These are phyloP conservation scores for Fusarium xyrophilum DNA, from an alignment of 2,329 filamentous ascomycete genomes.

Conservation along the genomic window DNA sequence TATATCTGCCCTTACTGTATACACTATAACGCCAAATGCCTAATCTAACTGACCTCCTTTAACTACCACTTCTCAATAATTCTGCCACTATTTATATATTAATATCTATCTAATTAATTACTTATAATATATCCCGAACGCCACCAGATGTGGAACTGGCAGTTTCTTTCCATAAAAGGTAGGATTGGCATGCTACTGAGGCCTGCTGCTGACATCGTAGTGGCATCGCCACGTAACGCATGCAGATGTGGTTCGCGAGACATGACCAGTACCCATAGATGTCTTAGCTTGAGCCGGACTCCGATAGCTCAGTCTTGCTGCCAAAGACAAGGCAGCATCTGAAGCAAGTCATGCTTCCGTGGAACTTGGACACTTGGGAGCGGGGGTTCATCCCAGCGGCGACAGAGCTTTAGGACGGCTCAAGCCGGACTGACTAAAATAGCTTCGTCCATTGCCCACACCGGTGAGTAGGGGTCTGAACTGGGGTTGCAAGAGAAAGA, in stretches of 20 bases:
- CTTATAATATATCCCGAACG: too few species aligned
- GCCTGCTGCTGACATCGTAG: conserved; percentile 27
- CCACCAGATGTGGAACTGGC: neutral
- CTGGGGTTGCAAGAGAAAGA: conserved; percentile 15
- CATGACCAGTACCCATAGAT: neutral
- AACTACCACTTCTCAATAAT: too few species aligned
- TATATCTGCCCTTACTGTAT: too few species aligned
- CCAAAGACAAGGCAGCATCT: conserved; percentile 26
- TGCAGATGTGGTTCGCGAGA: conserved; percentile 10
- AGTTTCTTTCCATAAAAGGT: conserved; percentile 10
- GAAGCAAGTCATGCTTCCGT: conserved; percentile 21
- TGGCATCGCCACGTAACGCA: conserved; percentile 27
- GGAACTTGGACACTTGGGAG: conserved; percentile 13
- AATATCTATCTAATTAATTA: too few species aligned
- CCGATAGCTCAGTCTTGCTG: conserved; percentile 15
- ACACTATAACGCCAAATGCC: too few species aligned
- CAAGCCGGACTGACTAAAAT: conserved; percentile 24
- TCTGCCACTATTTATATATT: too few species aligned
- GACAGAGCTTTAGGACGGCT: conserved; percentile 10
- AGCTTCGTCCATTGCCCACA: conserved; percentile 32
- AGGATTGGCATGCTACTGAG: conserved; percentile 27
- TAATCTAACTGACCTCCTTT: too few species aligned
- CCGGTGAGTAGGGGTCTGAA: conserved; percentile 36
- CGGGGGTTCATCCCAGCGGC: conserved; percentile 26
- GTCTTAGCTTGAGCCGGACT: neutral